Evolutionary conservation across 768 basidiomycete genomes (phyloP), one percentile per base, ranked within the genome.

Genomic region (Polyporus arcularius): DNA sequence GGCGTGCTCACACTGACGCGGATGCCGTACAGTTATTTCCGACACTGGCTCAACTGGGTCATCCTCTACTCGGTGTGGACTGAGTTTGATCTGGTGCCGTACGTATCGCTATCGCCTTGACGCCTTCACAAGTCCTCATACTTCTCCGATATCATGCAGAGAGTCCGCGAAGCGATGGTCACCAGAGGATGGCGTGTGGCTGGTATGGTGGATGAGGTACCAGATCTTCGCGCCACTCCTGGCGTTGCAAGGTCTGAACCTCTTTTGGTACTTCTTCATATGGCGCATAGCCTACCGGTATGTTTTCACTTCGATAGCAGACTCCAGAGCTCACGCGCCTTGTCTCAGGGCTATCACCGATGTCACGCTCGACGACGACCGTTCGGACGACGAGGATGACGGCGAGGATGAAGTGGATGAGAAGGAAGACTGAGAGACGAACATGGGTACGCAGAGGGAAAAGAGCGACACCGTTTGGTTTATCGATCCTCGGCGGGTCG

Each of bases 251-350:
- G 66, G 84, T 42, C 79, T 99, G 67, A 98, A 98, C 71, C 60
- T 96, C 28, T 97, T 97, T 80, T 98, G 96, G 96, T 96, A 92
- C 73, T 86, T 80, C 75, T 79, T 94, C 30, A 94, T 98, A 72
- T 74, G 83, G 71, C 86, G 93, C 55, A 89, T 96, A 53, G 78
- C 89, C 15, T 73, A 81, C 51, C 82, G 90, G 92, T 94, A 63
- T 46, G 86, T 77, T 11, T 5, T 42, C 38, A 28, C 35, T 39
- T 21, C 41, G 21, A 26, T 26, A 26, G 21, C 21, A 26, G 21
- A 26, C 21, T 26, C 21, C 21, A 26, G 39, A 15, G 6, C 48
- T 49, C 0, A 12, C n/a, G 12, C n/a, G 47, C 50, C 18, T 42
- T 48, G 38, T 40, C 55, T 30, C 64, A 93, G 91, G 48, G 85